A percentile compares a stretch with the other conserved stretches of the same genome.
Conservation (phyloP, 2,329 filamentous ascomycete genomes). For the Dactylella cylindrospora region DNA sequence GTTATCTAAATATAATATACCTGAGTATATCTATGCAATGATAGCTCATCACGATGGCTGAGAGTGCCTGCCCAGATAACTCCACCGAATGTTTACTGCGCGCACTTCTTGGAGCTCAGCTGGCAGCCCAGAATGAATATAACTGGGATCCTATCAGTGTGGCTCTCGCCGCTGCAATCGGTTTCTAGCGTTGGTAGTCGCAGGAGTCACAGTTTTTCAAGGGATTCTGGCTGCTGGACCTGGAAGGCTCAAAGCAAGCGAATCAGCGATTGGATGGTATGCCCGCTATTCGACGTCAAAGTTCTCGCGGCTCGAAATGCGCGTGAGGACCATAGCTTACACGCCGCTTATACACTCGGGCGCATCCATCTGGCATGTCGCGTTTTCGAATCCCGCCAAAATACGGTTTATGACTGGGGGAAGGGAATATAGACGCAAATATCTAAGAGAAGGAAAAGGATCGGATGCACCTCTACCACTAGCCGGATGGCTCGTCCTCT, state of each 20-base stretch:
- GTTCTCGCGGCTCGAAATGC: conserved; percentile 18
- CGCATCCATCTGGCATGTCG: not conserved
- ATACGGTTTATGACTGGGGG: no score
- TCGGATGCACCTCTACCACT: conserved; percentile 7
- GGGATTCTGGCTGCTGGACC: conserved; percentile 6
- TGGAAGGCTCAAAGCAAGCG: conserved; percentile 9
- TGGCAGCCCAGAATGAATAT: not conserved
- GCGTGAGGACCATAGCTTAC: conserved; percentile 7
- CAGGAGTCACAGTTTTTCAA: conserved; percentile 6
- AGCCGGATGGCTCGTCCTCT: conserved; percentile 5
- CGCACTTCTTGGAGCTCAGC: not conserved
- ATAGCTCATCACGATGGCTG: not conserved
- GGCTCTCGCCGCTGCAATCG: conserved; percentile 9
- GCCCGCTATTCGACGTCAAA: conserved; percentile 4
- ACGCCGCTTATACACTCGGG: conserved; percentile 1
- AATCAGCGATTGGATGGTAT: conserved; percentile 20
- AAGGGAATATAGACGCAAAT: not conserved
- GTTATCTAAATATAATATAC: no score
- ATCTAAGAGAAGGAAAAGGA: no score
- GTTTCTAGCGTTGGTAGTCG: conserved; percentile 11
- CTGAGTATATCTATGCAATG: no score
- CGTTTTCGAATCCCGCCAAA: not conserved
- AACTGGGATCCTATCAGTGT: conserved; percentile 22
- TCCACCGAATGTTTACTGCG: conserved; percentile 11
- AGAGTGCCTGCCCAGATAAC: conserved; percentile 7